Evolutionary conservation across 2,329 filamentous ascomycete genomes (phyloP), one percentile per base, ranked within the genome.

Genomic region (Orbilia brochopaga): DNA sequence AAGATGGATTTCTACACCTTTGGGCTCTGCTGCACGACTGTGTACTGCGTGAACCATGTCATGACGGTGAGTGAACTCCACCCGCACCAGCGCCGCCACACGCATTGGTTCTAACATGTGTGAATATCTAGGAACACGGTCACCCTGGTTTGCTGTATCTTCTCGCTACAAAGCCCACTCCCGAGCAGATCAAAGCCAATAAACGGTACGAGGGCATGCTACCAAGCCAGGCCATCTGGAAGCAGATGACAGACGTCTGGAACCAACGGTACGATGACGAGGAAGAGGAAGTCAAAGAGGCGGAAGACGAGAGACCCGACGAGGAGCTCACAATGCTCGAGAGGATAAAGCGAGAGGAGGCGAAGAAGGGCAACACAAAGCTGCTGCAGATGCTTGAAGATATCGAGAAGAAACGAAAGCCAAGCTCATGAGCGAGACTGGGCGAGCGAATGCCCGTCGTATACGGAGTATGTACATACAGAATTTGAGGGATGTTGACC

Each of bases 1-100:
- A 87, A 87, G 78, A 78, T 88, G 55, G 86, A 88, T 76, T 76
- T 84, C 59, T 62, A 62, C 27, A 70, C 66, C 13, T 48, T 64
- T 17, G 66, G 66, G 10, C 48, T 70, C 37, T 37, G 57, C 17
- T 63, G 46, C 10, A 50, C 52, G 23, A 70, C 66, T 0, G 50
- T 30, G 2, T 70, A 32, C n/a, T 51, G 46, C 6, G 57, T 56
- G 3, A 50, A 70, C 32, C 59, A 70, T 17, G 21, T 70, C 23
- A 59, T 70, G 54, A 23, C 57, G 23, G 66, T 69, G 30, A n/a
- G 30, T n/a, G 2, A 15, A 24, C 4, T 10, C 21, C 8, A 21
- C 27, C 30, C 37, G 7, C n/a, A 59, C 21, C 32, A 19, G 4
- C 21, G 13, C 7, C 21, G 17, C 17, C 8, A n/a, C 27, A 42